phyloP scores from a whole-genome alignment of 306 rosid species.

The Abrus precatorius region DNA sequence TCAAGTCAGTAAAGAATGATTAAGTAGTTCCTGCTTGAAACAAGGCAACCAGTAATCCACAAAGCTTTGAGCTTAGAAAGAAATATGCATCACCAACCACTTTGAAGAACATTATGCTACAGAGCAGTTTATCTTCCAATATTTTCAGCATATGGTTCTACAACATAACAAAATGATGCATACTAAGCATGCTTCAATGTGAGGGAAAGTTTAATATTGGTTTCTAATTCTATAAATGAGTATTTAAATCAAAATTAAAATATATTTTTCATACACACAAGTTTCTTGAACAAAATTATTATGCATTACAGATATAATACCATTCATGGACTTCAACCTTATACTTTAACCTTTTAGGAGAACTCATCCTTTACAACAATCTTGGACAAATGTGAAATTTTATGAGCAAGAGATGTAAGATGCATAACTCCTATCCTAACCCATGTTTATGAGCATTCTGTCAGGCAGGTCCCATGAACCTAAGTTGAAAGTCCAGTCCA shows the following conservation, averaged over 20 bases:
- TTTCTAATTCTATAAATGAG: too few species aligned
- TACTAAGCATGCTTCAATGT: too few species aligned
- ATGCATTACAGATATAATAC: not conserved
- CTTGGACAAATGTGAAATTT: slow-evolving; percentile 24
- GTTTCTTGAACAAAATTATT: too few species aligned
- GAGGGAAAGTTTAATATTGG: too few species aligned
- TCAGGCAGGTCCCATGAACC: too few species aligned
- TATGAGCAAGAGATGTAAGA: slow-evolving; percentile 5
- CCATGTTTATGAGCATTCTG: slow-evolving; percentile 22
- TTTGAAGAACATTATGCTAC: slow-evolving; percentile 7
- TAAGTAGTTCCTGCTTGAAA: slow-evolving; percentile 20
- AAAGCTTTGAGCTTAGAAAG: slow-evolving; percentile 7
- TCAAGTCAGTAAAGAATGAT: slow-evolving; percentile 1
- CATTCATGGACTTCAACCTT: not conserved
- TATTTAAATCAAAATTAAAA: too few species aligned
- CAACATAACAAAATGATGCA: too few species aligned
- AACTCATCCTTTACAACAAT: not conserved
- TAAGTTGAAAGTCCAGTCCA: too few species aligned
- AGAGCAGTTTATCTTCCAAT: too few species aligned
- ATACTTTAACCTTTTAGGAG: slow-evolving; percentile 16
- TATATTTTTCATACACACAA: too few species aligned
- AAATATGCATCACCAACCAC: slow-evolving; percentile 33
- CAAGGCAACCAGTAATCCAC: slow-evolving; percentile 29
- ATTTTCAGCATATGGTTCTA: too few species aligned
- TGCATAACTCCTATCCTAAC: slow-evolving; percentile 1